Percentiles rank a stretch among this genome's conserved stretches.
Evolutionary conservation across 1,139 yeast genomes (phyloP).

Genomic region (Pichia cactophila): DNA sequence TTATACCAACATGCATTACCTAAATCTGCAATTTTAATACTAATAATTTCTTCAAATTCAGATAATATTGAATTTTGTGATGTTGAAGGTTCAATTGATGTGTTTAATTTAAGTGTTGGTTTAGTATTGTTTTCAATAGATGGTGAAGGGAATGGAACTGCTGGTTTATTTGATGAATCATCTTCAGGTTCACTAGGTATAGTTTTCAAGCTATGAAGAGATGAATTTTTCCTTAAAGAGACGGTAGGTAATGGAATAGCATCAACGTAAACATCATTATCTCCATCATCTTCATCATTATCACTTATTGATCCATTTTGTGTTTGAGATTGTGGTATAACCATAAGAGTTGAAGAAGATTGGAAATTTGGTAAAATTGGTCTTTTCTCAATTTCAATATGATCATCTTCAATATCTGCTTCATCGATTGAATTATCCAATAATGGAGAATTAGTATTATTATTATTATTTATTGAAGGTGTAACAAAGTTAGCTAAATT

Average conservation of each 20-base stretch:
- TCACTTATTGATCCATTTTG: not conserved
- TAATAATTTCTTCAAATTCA: constrained; percentile 31
- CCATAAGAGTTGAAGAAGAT: not conserved
- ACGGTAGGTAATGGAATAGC: not conserved
- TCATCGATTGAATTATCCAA: constrained; percentile 9
- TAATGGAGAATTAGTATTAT: not conserved
- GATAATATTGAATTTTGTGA: constrained; percentile 13
- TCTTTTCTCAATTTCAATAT: not conserved
- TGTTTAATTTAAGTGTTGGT: not conserved
- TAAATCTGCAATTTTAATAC: constrained; percentile 63
- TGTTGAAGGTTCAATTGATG: not conserved
- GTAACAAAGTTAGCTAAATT: not conserved
- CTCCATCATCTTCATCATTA: not conserved
- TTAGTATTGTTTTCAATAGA: not conserved
- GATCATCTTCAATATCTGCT: constrained; percentile 14
- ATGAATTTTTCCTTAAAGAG: not conserved
- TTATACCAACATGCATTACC: constrained; percentile 70
- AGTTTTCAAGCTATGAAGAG: constrained; percentile 11
- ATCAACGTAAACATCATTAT: not conserved
- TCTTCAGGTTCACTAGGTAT: not conserved
- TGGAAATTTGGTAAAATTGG: not conserved
- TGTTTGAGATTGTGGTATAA: not conserved
- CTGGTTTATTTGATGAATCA: not conserved
- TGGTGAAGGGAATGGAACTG: constrained; percentile 9
- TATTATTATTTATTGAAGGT: not conserved